Base-by-base conservation (phyloP, 2,329 filamentous ascomycete species). In the Chrysoporthe cubensis region DNA sequence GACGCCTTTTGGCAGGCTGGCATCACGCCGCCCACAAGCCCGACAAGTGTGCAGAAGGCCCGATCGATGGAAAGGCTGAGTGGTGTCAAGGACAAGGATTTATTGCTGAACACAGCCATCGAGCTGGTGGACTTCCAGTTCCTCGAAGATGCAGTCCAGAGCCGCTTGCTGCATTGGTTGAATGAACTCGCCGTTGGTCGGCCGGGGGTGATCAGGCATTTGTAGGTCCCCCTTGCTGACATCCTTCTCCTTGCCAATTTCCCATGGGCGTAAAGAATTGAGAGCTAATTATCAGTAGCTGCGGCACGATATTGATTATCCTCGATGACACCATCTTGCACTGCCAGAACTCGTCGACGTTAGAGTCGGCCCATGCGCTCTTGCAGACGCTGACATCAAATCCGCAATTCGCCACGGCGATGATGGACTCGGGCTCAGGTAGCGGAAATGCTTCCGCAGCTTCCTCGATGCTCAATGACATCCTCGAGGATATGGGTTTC, bases 51-150 rank as follows among this genome's bases (percentile, higher is more conserved):
- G 34, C 71, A 76, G 18, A 78, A 80, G 58, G 75, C 80, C n/a
- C 78, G 83, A 21, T 75, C 78, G 52, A 74, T 83, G 57, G 79
- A 82, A 50, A 80, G 84, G 69, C 73, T 86, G 9, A 75, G 78
- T 7, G 69, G 74, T 6, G 81, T 89, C 72, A 84, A 83, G 64
- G 88, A 91, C 70, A 85, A 87, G 71, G 87, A 90, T 68, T 75
- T 91, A 14, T 77, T 91, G 18, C 80, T 91, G 6, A 88, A 87
- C 69, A 86, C 87, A 3, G 87, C 87, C 1, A 88, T 91, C 66
- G 84, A 87, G 73, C 80, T 91, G 54, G 85, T 91, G 11, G 89
- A 91, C 74, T 91, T 91, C 73, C 84, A 86, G 66, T 86, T 85
- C 67, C 78, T 90, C 8, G 89, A 91, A 67, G 88, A 91, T 66